Percentiles rank a stretch among this genome's conserved stretches.
phyloP scores from a whole-genome alignment of 2,329 filamentous ascomycete species.

The Septoria petroselini region DNA sequence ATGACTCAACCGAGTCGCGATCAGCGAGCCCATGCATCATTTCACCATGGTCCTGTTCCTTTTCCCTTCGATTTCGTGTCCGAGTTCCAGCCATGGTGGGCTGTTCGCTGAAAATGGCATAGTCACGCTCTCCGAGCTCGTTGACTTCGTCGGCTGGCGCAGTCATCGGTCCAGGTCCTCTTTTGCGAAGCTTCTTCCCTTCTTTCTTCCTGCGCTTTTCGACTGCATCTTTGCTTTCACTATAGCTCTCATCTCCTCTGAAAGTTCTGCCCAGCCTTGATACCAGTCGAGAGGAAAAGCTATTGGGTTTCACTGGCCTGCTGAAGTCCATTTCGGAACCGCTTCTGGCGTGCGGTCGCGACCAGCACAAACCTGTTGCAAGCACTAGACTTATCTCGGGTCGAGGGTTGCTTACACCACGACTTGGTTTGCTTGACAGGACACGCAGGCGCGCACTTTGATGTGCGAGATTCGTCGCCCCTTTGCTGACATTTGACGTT shows the following conservation, averaged over 20 bases:
- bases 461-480: background rate
- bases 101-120: constrained; percentile 32
- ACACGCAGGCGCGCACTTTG: too few species aligned
- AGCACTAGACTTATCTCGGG: too few species aligned
- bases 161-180: constrained; percentile 15
- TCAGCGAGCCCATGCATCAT: constrained; percentile 41
- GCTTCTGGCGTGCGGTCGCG: too few species aligned
- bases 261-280: constrained; percentile 30
- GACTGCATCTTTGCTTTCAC: constrained; percentile 30
- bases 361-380: too few species aligned
- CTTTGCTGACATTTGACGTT: too few species aligned
- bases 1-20: constrained; percentile 38
- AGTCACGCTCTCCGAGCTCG: constrained; percentile 35
- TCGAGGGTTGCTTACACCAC: too few species aligned
- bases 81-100: constrained; percentile 23
- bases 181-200: constrained; percentile 24
- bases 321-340: constrained; percentile 31
- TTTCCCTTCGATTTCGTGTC: constrained; percentile 4
- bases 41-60: constrained; percentile 37
- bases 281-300: constrained; percentile 33
- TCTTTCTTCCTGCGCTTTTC: constrained; percentile 30
- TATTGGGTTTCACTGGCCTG: constrained; percentile 29
- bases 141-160: constrained; percentile 28
- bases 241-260: constrained; percentile 33
- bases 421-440: too few species aligned